phyloP scores from a whole-genome alignment of 306 rosid genomes.

The Inga laurina region DNA sequence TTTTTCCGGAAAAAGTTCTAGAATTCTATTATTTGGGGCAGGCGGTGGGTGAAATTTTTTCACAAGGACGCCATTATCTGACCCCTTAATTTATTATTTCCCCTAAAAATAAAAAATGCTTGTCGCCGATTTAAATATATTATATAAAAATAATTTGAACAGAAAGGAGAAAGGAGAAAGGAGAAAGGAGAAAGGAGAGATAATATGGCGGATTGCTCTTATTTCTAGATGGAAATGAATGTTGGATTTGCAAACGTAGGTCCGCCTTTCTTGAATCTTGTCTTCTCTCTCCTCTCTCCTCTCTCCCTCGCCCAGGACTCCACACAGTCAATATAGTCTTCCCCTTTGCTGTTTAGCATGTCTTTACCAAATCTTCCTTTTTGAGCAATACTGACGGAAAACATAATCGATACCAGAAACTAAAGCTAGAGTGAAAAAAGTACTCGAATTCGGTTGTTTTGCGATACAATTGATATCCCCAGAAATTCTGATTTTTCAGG shows the following conservation, averaged over 20 bases:
- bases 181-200: neutral
- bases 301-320: neutral
- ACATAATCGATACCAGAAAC: neutral
- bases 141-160: neutral
- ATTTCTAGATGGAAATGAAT: neutral
- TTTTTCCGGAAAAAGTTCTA: no score
- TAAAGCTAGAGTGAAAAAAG: neutral
- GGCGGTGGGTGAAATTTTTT: no score
- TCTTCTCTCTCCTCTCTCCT: neutral
- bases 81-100: no score
- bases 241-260: slow-evolving; percentile 28
- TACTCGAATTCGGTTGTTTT: neutral
- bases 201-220: neutral
- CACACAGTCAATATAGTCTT: neutral
- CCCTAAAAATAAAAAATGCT: no score
- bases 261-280: slow-evolving; percentile 52
- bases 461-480: neutral
- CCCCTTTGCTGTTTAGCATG: neutral
- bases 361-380: slow-evolving; percentile 8
- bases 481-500: slow-evolving; percentile 4
- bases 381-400: slow-evolving; percentile 6
- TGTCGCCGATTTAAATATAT: neutral
- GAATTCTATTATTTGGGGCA: no score
- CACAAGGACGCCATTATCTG: no score
- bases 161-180: neutral